Evolutionary conservation across 192 early-diverging fungal genomes (phyloP), one percentile per base, ranked within the genome.

Genomic region (Backusella westeae): DNA sequence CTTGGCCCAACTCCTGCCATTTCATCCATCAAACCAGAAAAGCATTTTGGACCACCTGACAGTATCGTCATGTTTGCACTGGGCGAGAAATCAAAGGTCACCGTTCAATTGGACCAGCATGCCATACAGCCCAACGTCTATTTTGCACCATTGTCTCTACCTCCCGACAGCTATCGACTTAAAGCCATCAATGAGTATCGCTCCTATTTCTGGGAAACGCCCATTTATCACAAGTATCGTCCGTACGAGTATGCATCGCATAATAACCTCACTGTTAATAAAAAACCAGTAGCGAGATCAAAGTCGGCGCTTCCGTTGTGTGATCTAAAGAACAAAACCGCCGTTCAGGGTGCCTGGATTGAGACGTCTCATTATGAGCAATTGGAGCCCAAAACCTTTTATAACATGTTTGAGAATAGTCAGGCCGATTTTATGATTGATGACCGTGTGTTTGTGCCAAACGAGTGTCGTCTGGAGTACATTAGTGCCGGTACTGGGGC

Each of bases 161-260:
- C 74, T 12, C 49, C 80, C 9, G 80, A 81, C 42, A 67, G 19
- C 4, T 81, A 81, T 66, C 35, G 34, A 34, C 72, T 81, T 0
- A 56, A 75, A 14, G 73, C 68, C 15, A 67, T 59, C 9, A 65
- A 71, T 21, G 80, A 81, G 34, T 67, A 77, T 67, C 52, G 80
- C 23, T 81, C 76, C 21, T 77, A 81, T 49, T 81, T 77, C 42
- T 81, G 76, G 76, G 68, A 78, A 44, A 19, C 53, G 19, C 80
- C 80, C 32, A 69, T 74, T 19, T 46, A 71, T 6, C 80, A 78
- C 41, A 46, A 59, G 6, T 81, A 81, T 35, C 42, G 63, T 19
- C 80, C 80, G 7, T 49, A 56, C 19, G 34, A 67, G 32, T 75
- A 77, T 69, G 56, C 21, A 29, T 81, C 76, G 3, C 1, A 26